Percentiles rank a stretch among this genome's conserved stretches.
These are phyloP conservation scores for Colletotrichum coccodes DNA, from an alignment of 2,329 filamentous ascomycete genomes.

Conservation along the genomic window DNA sequence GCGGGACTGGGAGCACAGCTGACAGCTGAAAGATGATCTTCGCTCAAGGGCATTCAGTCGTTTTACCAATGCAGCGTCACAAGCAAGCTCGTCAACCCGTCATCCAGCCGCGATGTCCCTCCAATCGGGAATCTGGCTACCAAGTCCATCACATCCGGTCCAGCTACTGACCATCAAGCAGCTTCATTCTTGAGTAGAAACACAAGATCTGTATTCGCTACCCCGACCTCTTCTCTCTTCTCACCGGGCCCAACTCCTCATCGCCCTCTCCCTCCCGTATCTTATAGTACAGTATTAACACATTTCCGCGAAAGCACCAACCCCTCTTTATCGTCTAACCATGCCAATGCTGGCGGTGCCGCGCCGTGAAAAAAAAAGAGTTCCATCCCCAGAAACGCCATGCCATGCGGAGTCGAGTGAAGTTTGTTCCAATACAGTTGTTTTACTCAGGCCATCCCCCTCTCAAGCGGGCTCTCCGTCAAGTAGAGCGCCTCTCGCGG, in stretches of 20 bases:
- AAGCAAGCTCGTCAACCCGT: too few relatives aligned
- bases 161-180: not conserved
- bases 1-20: too few relatives aligned
- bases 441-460: not conserved
- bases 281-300: slow-evolving; percentile 33
- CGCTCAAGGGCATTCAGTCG: too few relatives aligned
- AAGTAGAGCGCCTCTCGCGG: not conserved
- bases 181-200: slow-evolving; percentile 9
- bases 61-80: too few relatives aligned
- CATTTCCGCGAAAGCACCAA: slow-evolving; percentile 16
- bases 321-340: slow-evolving; percentile 32
- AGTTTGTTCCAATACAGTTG: slow-evolving; percentile 33
- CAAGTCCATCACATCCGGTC: not conserved
- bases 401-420: slow-evolving; percentile 37
- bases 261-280: not conserved
- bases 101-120: too few relatives aligned
- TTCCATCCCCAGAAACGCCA: slow-evolving; percentile 32
- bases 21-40: too few relatives aligned
- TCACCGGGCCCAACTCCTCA: not conserved
- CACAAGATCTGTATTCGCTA: slow-evolving; percentile 12
- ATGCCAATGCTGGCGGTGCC: slow-evolving; percentile 32
- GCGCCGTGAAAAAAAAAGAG: slow-evolving; percentile 12
- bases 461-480: not conserved
- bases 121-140: too few relatives aligned
- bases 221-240: slow-evolving; percentile 3